Evolutionary conservation across 2,329 filamentous ascomycete genomes (phyloP), one percentile per base, ranked within the genome.

Genomic region (Penicillium sp.): DNA sequence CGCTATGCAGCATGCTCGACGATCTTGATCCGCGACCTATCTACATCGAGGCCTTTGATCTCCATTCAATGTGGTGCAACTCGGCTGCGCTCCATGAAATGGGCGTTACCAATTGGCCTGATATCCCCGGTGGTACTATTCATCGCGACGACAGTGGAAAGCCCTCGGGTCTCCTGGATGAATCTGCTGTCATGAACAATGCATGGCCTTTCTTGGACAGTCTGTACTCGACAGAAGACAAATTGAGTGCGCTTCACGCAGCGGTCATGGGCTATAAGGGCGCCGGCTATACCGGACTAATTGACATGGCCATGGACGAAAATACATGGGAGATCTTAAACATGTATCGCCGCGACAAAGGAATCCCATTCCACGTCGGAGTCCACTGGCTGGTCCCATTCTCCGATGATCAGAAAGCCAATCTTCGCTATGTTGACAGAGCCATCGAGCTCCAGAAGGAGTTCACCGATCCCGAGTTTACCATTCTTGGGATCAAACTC

Each of bases 281-380:
- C 0, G 70, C 70, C 0, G 76, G 76, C 0, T 76, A 75, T 47
- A 78, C 76, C 0, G 75, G 75, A 2, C 62, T 76, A 31, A 68
- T 78, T 6, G 76, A 78, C 41, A 78, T 78, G 76, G 76, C 75
- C 18, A 78, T 77, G 74, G 75, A 78, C 46, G 75, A 78, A 29
- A 66, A 67, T 20, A 67, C 68, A 1, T 79, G 76, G 76, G 71
- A 71, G 38, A 67, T 74, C 0, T 57, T 78, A 20, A 61, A 72
- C 3, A 60, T 67, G 5, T 63, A 76, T 20, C 67, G 65, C n/a
- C 56, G 60, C n/a, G 58, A 67, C 1, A 67, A 68, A 1, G 42
- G 54, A 1, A 54, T 76, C 3, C 70, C 72, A 0, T 63, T 78
- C 27, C 70, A 75, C 6, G 63, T 79, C 12, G 75, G 73, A 6